A percentile compares a stretch with the other conserved stretches of the same genome.
Evolutionary conservation across 805 yeast genomes (phyloP).

Genomic region (Ascoidea asiatica): DNA sequence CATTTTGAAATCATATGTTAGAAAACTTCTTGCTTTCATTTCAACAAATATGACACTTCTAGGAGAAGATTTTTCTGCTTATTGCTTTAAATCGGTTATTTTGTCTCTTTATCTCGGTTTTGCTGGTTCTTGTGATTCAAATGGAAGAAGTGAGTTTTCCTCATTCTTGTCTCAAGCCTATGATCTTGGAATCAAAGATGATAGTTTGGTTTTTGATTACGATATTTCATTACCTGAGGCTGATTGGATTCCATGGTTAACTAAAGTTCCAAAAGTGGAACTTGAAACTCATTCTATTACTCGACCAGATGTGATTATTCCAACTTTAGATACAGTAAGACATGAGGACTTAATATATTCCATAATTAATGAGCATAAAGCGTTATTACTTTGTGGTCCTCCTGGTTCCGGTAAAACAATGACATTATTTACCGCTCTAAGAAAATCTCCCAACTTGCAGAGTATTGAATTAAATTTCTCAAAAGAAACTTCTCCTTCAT

Average conservation of each 20-base stretch:
- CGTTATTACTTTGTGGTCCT: slow-evolving; percentile 80
- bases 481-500: slow-evolving; percentile 55
- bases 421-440: slow-evolving; percentile 62
- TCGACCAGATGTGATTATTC: slow-evolving; percentile 52
- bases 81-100: slow-evolving; percentile 20
- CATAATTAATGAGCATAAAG: slow-evolving; percentile 38
- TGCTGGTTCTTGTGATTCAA: slow-evolving; percentile 23
- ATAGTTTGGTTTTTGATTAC: slow-evolving; percentile 23
- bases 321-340: slow-evolving; percentile 65
- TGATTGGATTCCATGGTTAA: slow-evolving; percentile 30
- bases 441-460: slow-evolving; percentile 41
- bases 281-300: slow-evolving; percentile 47
- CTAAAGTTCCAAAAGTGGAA: slow-evolving; percentile 25
- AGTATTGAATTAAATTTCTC: slow-evolving; percentile 70
- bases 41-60: slow-evolving; percentile 13
- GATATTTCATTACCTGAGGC: slow-evolving; percentile 31
- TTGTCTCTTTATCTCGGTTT: slow-evolving; percentile 18
- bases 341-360: slow-evolving; percentile 51
- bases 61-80: slow-evolving; percentile 17
- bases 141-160: slow-evolving; percentile 12
- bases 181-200: slow-evolving; percentile 1
- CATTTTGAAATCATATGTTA: slow-evolving; percentile 23
- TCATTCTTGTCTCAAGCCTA: slow-evolving; percentile 8
- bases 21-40: slow-evolving; percentile 14
- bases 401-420: slow-evolving; percentile 97